Evolutionary conservation across 331 rosid genomes (phyloP).

Genomic region (Quercus tomentella): DNA sequence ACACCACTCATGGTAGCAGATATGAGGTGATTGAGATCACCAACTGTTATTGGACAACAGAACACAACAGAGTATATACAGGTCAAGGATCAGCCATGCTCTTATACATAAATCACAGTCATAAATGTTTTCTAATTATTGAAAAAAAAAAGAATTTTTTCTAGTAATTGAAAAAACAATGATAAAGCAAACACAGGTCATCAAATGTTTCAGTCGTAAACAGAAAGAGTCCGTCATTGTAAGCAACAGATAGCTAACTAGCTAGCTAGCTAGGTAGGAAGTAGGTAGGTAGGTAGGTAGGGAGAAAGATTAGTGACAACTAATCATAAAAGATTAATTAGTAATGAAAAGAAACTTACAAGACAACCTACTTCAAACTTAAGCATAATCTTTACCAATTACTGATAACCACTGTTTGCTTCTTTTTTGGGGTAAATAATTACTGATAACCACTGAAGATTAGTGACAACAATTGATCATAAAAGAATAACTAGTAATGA

Average conservation of each 20-base stretch:
- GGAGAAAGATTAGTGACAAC: slow-evolving; percentile 1
- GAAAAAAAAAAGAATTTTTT: neutral
- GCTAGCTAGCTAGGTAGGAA: no score
- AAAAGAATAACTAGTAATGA: slow-evolving; percentile 10
- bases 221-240: neutral
- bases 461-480: slow-evolving; percentile 10
- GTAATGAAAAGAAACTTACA: neutral
- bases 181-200: neutral
- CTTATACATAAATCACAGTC: neutral
- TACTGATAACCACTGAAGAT: neutral
- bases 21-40: slow-evolving; percentile 80
- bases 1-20: slow-evolving; percentile 86
- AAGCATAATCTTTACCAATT: slow-evolving; percentile 17
- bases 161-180: neutral
- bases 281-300: neutral
- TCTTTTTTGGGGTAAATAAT: neutral
- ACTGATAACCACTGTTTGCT: neutral
- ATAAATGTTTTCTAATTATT: neutral
- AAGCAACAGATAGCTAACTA: neutral
- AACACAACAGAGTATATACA: neutral
- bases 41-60: slow-evolving; percentile 40
- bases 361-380: neutral
- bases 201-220: neutral
- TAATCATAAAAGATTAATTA: slow-evolving; percentile 23
- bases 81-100: neutral